Evolutionary conservation across 345 rosid species (phyloP).

Genomic region (Gossypium herbaceum): DNA sequence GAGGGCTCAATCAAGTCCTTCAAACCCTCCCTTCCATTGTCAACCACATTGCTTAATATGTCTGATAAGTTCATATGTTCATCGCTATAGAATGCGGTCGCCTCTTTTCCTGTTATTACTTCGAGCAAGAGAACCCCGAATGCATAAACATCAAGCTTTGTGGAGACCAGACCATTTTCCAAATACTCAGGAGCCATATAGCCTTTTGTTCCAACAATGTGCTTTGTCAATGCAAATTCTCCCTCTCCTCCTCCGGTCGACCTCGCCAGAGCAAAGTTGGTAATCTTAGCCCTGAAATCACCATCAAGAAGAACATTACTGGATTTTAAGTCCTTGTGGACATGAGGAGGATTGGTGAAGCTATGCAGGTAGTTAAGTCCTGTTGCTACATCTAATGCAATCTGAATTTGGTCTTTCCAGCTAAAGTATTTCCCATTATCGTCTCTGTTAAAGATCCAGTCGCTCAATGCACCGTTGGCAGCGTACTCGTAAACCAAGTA

Average conservation of each 20-base stretch:
- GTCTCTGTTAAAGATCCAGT: slow-evolving; percentile 48
- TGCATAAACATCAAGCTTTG: slow-evolving; percentile 80
- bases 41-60: slow-evolving; percentile 19
- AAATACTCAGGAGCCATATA: slow-evolving; percentile 86
- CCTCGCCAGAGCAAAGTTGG: slow-evolving; percentile 48
- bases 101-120: slow-evolving; percentile 64
- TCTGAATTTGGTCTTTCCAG: slow-evolving; percentile 57
- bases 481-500: slow-evolving; percentile 74
- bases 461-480: slow-evolving; percentile 58
- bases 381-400: slow-evolving; percentile 63
- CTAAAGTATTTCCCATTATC: slow-evolving; percentile 32
- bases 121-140: slow-evolving; percentile 72
- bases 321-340: slow-evolving; percentile 49
- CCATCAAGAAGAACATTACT: slow-evolving; percentile 48
- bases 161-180: slow-evolving; percentile 65
- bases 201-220: slow-evolving; percentile 78
- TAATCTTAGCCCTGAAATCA: slow-evolving; percentile 54
- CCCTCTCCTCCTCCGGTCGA: slow-evolving; percentile 42
- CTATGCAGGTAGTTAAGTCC: slow-evolving; percentile 80
- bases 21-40: slow-evolving; percentile 24
- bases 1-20: slow-evolving; percentile 38
- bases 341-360: slow-evolving; percentile 50
- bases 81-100: slow-evolving; percentile 26
- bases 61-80: slow-evolving; percentile 31
- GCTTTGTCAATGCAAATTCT: slow-evolving; percentile 62